phyloP scores from a whole-genome alignment of 2,329 filamentous ascomycete species.

The Ceratocystis cacaofunesta region DNA sequence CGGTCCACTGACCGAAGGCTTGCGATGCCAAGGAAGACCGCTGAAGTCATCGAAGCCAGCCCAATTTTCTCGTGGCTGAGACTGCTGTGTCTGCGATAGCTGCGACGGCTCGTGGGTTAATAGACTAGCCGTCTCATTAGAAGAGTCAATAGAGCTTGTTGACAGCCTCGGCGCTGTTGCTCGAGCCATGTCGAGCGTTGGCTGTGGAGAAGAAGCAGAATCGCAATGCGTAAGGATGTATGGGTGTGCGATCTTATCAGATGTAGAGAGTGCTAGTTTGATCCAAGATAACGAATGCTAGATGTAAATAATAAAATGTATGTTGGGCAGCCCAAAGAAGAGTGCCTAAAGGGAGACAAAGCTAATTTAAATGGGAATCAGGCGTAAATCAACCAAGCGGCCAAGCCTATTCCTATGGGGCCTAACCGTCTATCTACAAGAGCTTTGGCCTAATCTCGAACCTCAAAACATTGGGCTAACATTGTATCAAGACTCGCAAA shows the following conservation, averaged over 20 bases:
- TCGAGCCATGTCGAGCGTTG: neutral
- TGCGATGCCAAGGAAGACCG: slow-evolving; percentile 45
- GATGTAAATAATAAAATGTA: neutral
- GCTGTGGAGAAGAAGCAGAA: neutral
- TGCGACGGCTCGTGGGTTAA: neutral
- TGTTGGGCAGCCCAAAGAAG: neutral
- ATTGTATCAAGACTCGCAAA: no score
- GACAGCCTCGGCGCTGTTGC: neutral
- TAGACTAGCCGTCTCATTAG: slow-evolving; percentile 1
- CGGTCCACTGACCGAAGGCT: slow-evolving; percentile 39
- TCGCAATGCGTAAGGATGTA: no score
- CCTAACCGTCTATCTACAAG: neutral
- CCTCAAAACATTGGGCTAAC: no score
- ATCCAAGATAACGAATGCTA: neutral
- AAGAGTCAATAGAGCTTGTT: neutral
- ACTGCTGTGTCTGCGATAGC: neutral
- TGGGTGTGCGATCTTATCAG: neutral
- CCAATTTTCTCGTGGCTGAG: slow-evolving; percentile 27
- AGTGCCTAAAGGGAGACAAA: neutral
- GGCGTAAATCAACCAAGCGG: neutral
- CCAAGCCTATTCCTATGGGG: neutral
- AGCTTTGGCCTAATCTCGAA: no score
- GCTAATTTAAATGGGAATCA: neutral
- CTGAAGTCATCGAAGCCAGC: slow-evolving; percentile 42
- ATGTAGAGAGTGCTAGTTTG: neutral